Base-by-base conservation (phyloP, 768 basidiomycete species). In the Naematelia aurantialba region DNA sequence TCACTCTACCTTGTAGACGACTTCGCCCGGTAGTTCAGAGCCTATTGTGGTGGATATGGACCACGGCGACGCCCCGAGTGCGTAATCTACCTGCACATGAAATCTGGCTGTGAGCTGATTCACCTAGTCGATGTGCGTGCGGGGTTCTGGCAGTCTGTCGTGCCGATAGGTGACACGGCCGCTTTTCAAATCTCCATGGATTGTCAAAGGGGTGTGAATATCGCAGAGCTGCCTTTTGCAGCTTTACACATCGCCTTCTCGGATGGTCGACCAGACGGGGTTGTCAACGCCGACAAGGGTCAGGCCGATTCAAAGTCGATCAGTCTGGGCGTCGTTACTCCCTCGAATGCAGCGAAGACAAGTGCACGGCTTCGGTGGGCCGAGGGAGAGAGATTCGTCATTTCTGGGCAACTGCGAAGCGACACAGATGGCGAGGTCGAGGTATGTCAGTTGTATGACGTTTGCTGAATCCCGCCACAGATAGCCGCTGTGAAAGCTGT, bases 101-200 rank as follows among this genome's bases (percentile, higher is more conserved):
- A 17, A n/a, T 30, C 45, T 44, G 58, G 27, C 46, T 42, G 45
- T 45, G 47, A 39, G 42, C 29, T 19, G 27, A 44, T 57, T 22
- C 48, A 27, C 1, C n/a, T 5, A 92, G 91, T 92, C 60, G 80
- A 85, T 34, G 81, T 84, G 0, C 80, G 78, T 27, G 78, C 86
- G 2, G 81, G 85, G 0, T 97, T 96, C 75, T 92, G 89, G 87
- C 73, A 81, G 5, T 61, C 82, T 0, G 81, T 85, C 58, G 83
- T 85, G 24, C 81, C 82, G 52, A 81, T 92, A 3, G 82, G 81
- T 10, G 83, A 85, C 61, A 72, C 78, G 2, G 83, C 83, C 0
- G 83, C 88, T 0, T 96, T 90, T 76, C 92, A 97, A 73, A 67
- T 96, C 5, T 79, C 81, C 5, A 70, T 96, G 27, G 76, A 80